A percentile compares a stretch with the other conserved stretches of the same genome.
These are phyloP conservation scores for Salix viminalis DNA, from an alignment of 345 rosid genomes.

Conservation along the genomic window DNA sequence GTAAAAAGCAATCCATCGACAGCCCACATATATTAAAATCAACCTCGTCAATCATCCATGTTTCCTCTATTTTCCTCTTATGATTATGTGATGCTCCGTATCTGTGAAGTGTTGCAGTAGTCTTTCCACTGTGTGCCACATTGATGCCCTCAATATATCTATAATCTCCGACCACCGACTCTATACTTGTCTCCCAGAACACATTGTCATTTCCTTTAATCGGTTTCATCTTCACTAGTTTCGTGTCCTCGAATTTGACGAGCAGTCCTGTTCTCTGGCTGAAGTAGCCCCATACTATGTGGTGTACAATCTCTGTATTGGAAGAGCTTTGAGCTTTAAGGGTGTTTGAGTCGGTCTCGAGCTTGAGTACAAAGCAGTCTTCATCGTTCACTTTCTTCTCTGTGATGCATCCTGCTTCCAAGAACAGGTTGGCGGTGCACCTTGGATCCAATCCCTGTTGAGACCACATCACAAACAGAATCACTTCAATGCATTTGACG, in stretches of 20 bases:
- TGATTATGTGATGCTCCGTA: conserved; percentile 62
- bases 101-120: conserved; percentile 52
- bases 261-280: conserved; percentile 86
- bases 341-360: conserved; percentile 46
- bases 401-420: conserved; percentile 64
- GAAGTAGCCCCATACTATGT: conserved; percentile 86
- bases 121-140: conserved; percentile 72
- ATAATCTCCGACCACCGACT: conserved; percentile 60
- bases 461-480: not conserved
- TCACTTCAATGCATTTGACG: not conserved
- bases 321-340: conserved; percentile 65
- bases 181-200: conserved; percentile 85
- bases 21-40: conserved; percentile 81
- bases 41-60: conserved; percentile 87
- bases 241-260: conserved; percentile 64
- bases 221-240: conserved; percentile 61
- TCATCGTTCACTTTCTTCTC: conserved; percentile 51
- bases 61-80: conserved; percentile 74
- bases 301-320: conserved; percentile 70
- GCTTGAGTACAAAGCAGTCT: conserved; percentile 70
- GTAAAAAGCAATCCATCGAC: conserved; percentile 68
- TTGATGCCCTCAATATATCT: conserved; percentile 57
- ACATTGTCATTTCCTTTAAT: conserved; percentile 32
- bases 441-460: conserved; percentile 83
- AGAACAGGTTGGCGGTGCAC: conserved; percentile 66